Evolutionary conservation across 352 stramenopile species (phyloP).

Genomic region (Phytophthora sp.): DNA sequence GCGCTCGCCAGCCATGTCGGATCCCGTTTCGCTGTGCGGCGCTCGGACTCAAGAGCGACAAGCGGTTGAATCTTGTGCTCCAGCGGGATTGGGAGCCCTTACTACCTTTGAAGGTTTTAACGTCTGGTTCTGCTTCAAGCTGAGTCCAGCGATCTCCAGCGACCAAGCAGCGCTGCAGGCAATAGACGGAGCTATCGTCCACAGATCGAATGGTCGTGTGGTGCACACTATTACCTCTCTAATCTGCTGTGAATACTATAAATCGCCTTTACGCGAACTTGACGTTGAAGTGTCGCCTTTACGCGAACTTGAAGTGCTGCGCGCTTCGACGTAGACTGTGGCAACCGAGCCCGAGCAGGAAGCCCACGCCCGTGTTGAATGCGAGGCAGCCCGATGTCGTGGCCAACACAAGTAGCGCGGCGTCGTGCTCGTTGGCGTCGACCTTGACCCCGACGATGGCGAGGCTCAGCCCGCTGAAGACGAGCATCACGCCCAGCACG

Average conservation of each 20-base stretch:
- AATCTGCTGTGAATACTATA: no score
- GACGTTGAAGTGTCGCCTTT: constrained; percentile 33
- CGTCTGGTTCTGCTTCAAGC: constrained; percentile 7
- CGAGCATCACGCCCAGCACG: constrained; percentile 63
- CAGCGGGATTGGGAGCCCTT: constrained; percentile 22
- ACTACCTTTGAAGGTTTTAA: constrained; percentile 21
- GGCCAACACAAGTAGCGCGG: constrained; percentile 47
- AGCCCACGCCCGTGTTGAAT: constrained; percentile 64
- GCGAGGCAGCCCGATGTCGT: constrained; percentile 50
- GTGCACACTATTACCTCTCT: constrained; percentile 3
- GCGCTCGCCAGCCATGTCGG: constrained; percentile 24
- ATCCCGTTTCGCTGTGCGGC: constrained; percentile 13
- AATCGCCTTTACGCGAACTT: constrained; percentile 4
- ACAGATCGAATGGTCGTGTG: constrained; percentile 11
- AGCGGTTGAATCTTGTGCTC: constrained; percentile 18
- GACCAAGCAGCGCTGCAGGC: constrained; percentile 8
- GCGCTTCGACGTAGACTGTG: constrained; percentile 40
- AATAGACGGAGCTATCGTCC: constrained; percentile 22
- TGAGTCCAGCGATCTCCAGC: constrained; percentile 9
- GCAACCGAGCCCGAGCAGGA: constrained; percentile 51
- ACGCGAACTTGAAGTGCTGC: constrained; percentile 22
- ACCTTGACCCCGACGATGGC: constrained; percentile 56
- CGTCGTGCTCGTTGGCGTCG: constrained; percentile 46
- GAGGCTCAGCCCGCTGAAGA: constrained; percentile 64
- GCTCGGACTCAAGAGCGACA: constrained; percentile 1